Conservation (phyloP, 345 rosid species). For the Trapa incisa region DNA sequence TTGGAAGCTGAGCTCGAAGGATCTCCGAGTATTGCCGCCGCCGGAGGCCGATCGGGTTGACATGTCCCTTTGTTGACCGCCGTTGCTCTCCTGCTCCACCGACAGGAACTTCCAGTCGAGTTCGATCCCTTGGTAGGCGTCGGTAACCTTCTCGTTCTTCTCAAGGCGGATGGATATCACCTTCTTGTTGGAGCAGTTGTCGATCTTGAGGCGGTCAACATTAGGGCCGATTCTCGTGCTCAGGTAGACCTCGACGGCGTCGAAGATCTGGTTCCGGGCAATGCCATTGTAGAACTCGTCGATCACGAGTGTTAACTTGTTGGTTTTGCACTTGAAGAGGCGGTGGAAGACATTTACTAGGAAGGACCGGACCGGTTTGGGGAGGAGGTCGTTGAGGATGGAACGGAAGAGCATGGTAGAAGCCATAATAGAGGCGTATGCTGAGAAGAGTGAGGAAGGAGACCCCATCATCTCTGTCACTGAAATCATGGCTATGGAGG, state of each 20-base stretch:
- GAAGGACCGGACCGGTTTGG: conserved; percentile 10
- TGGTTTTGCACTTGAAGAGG: conserved; percentile 14
- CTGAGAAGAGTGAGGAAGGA: conserved; percentile 1
- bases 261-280: conserved; percentile 22
- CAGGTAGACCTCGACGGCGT: conserved; percentile 26
- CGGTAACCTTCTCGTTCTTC: conserved; percentile 22
- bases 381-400: conserved; percentile 17
- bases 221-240: conserved; percentile 21
- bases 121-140: conserved; percentile 4
- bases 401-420: conserved; percentile 10
- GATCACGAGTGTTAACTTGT: conserved; percentile 22
- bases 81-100: conserved; percentile 19
- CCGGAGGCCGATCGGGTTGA: conserved; percentile 9
- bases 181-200: conserved; percentile 18
- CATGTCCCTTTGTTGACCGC: not conserved
- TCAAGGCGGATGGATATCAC: conserved; percentile 17
- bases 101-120: conserved; percentile 13
- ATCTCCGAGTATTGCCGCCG: not conserved
- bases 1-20: conserved; percentile 29
- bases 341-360: conserved; percentile 10
- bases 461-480: not conserved
- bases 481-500: not conserved
- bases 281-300: conserved; percentile 28
- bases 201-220: conserved; percentile 20
- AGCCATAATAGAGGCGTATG: conserved; percentile 1